These are phyloP conservation scores for Penicillium malachiteum DNA, from an alignment of 495 filamentous ascomycete genomes.

Conservation along the genomic window DNA sequence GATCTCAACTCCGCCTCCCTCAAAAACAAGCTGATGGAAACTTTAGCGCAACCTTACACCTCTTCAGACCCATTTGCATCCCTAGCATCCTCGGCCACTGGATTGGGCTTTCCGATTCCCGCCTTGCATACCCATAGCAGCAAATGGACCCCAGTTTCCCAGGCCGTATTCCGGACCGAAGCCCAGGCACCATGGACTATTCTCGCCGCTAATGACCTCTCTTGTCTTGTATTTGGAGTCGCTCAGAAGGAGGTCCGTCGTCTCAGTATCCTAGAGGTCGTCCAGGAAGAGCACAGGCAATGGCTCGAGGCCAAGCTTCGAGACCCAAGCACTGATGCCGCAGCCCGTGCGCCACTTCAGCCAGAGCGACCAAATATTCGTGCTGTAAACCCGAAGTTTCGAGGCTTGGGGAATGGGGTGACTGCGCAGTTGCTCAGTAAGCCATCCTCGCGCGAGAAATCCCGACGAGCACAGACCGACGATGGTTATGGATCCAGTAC, in stretches of 20 bases:
- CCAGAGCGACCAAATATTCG: constrained; percentile 38
- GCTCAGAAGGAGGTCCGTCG: constrained; percentile 91
- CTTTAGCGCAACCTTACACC: constrained; percentile 79
- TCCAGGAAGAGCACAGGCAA: constrained; percentile 77
- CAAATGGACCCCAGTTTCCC: constrained; percentile 85
- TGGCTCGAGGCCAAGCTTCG: constrained; percentile 90
- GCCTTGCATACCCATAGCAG: constrained; percentile 79
- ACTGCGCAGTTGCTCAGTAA: constrained; percentile 86
- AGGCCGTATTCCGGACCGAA: constrained; percentile 96
- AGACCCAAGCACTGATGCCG: constrained; percentile 53
- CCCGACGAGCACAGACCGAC: constrained; percentile 66
- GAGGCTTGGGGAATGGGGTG: constrained; percentile 72
- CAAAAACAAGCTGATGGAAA: constrained; percentile 84
- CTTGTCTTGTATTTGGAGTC: constrained; percentile 93
- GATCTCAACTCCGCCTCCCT: constrained; percentile 69
- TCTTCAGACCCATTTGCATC: constrained; percentile 50
- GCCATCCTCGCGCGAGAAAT: constrained; percentile 70
- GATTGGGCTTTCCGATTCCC: constrained; percentile 42
- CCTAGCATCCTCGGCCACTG: constrained; percentile 33
- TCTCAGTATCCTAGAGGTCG: constrained; percentile 92
- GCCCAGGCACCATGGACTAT: constrained; percentile 89
- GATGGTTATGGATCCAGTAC: constrained; percentile 70
- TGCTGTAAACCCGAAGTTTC: constrained; percentile 44
- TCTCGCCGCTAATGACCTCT: constrained; percentile 92
- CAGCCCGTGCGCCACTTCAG: constrained; percentile 37